phyloP scores from a whole-genome alignment of 371 early-diverging fungal genomes.

The Mucor plumbeus region DNA sequence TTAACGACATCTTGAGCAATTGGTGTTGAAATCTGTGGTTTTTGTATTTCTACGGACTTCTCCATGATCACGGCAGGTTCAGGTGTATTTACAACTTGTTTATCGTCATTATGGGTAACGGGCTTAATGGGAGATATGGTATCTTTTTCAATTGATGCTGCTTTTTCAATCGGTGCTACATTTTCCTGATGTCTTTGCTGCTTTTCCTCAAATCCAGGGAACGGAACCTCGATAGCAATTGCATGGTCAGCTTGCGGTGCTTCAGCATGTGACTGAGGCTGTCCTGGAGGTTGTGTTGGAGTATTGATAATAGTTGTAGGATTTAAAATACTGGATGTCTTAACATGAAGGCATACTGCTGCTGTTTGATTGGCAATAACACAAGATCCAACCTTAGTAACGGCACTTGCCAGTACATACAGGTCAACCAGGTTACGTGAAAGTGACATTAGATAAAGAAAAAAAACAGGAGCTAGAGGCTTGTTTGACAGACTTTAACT shows the following conservation, averaged over 20 bases:
- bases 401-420: slow-evolving; percentile 41
- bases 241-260: background rate
- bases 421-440: slow-evolving; percentile 45
- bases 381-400: slow-evolving; percentile 32
- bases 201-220: slow-evolving; percentile 10
- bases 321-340: slow-evolving; percentile 49
- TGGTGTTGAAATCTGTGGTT: background rate
- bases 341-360: slow-evolving; percentile 42
- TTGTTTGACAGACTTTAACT: slow-evolving; percentile 3
- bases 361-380: slow-evolving; percentile 39
- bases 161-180: background rate
- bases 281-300: background rate
- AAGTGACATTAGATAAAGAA: slow-evolving; percentile 32
- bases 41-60: background rate
- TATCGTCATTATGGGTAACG: background rate
- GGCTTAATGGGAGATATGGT: background rate
- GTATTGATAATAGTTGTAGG: slow-evolving; percentile 33
- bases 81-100: background rate
- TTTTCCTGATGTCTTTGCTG: background rate
- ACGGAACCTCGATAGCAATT: slow-evolving; percentile 19
- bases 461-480: background rate
- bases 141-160: background rate
- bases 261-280: background rate
- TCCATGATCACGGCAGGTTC: background rate
- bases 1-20: background rate